Evolutionary conservation across 768 basidiomycete species (phyloP).

Genomic region (Butyriboletus loyo): DNA sequence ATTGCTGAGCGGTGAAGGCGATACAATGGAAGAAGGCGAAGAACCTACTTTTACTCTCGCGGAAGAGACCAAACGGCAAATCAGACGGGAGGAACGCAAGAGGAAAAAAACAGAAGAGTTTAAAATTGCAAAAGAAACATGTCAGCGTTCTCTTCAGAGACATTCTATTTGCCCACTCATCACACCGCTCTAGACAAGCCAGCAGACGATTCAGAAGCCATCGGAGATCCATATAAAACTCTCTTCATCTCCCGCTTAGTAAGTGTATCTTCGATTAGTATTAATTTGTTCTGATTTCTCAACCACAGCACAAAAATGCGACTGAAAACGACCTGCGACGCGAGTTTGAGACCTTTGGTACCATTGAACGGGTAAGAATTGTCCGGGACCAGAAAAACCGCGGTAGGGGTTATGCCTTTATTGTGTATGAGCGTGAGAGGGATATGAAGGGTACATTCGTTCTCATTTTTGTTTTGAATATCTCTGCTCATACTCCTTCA

Average conservation of each 20-base stretch:
- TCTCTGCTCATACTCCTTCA: constrained; percentile 30
- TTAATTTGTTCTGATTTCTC: constrained; percentile 13
- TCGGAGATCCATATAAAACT: constrained; percentile 98
- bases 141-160: constrained; percentile 46
- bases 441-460: constrained; percentile 90
- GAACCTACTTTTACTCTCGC: constrained; percentile 78
- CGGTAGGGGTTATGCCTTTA: constrained; percentile 90
- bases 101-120: constrained; percentile 74
- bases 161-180: constrained; percentile 3
- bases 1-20: constrained; percentile 56
- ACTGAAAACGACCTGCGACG: constrained; percentile 90
- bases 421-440: constrained; percentile 96
- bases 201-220: constrained; percentile 82
- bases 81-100: constrained; percentile 74
- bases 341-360: constrained; percentile 94
- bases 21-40: constrained; percentile 81
- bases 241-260: constrained; percentile 94
- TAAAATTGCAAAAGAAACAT: constrained; percentile 78
- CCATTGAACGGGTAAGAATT: constrained; percentile 91
- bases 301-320: constrained; percentile 77
- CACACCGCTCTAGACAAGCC: constrained; percentile 72
- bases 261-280: constrained; percentile 15
- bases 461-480: constrained; percentile 10
- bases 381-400: constrained; percentile 89
- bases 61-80: constrained; percentile 78